Base-by-base conservation (phyloP, 78 protist species). In the Chrysochromulina parva region DNA sequence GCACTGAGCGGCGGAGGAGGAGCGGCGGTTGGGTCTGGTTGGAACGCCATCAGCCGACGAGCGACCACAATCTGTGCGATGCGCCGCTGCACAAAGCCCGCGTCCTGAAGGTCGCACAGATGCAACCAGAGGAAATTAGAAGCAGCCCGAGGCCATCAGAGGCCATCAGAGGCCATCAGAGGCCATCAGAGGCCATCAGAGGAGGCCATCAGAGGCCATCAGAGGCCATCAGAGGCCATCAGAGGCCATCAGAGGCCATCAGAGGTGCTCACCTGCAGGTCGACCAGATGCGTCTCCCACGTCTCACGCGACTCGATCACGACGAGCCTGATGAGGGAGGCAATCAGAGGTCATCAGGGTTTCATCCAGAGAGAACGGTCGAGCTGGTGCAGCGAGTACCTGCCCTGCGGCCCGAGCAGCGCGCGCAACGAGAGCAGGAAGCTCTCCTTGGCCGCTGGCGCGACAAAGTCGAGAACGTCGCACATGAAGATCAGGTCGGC, bases 61-160 rank as follows among this genome's bases (percentile, higher is more conserved):
- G 3, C 24, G 2, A 26, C 26, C 58, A 48, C 57, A 11, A 74
- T 11, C 55, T 74, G 82, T 11, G 82, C 82, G 19, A 3, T 1
- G 1, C 82, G 82, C 28, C 55, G 82, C 55, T 74, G 82, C 82
- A 74, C 11, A 22, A 74, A 74, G 55, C 55, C 82, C 26, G 82
- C 82, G 82, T 74, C 82, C 55, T 67, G 76, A 2, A 2, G 14
- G 60, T 10, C 19, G 60, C 9, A 3, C 19, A 57, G 60, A 9
- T 9, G 3, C 60, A 9, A 57, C 62, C n/a, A n/a, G n/a, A n/a
- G n/a, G n/a, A n/a, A n/a, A n/a, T n/a, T n/a, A n/a, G n/a, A n/a
- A n/a, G n/a, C n/a, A n/a, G n/a, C n/a, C n/a, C n/a, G n/a, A n/a
- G n/a, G n/a, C n/a, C n/a, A n/a, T n/a, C n/a, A n/a, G n/a, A n/a